Evolutionary conservation across 352 stramenopile species (phyloP).

Genomic region (Pythium guiyangense): DNA sequence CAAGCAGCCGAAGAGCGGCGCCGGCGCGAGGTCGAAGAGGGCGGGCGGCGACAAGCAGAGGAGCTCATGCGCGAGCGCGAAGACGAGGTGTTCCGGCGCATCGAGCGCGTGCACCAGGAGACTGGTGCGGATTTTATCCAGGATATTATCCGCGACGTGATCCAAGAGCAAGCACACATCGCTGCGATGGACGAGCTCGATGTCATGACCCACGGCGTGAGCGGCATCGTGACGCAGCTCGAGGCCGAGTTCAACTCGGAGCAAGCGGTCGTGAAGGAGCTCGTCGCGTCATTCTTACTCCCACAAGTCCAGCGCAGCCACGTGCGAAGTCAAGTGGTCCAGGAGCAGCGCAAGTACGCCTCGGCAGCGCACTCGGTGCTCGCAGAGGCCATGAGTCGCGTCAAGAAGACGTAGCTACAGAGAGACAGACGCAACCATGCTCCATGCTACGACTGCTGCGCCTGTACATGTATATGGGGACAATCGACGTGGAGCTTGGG

Average conservation of each 20-base stretch:
- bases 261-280: constrained; percentile 62
- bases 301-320: constrained; percentile 68
- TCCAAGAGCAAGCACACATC: constrained; percentile 39
- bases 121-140: constrained; percentile 69
- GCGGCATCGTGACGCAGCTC: constrained; percentile 45
- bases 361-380: constrained; percentile 57
- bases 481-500: neutral
- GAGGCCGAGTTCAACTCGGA: constrained; percentile 46
- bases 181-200: constrained; percentile 51
- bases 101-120: constrained; percentile 78
- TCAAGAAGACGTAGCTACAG: constrained; percentile 15
- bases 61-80: constrained; percentile 76
- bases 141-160: constrained; percentile 56
- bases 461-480: neutral
- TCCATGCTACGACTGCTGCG: neutral
- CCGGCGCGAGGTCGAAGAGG: constrained; percentile 81
- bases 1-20: constrained; percentile 63
- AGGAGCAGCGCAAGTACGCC: constrained; percentile 66
- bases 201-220: constrained; percentile 34
- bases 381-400: constrained; percentile 27
- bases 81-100: constrained; percentile 74
- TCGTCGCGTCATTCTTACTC: constrained; percentile 79
- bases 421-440: neutral
- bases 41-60: constrained; percentile 82
- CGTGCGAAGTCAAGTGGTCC: constrained; percentile 50